These are phyloP conservation scores for Omphalotus olearius DNA, from an alignment of 1,284 basidiomycete genomes.

Conservation along the genomic window DNA sequence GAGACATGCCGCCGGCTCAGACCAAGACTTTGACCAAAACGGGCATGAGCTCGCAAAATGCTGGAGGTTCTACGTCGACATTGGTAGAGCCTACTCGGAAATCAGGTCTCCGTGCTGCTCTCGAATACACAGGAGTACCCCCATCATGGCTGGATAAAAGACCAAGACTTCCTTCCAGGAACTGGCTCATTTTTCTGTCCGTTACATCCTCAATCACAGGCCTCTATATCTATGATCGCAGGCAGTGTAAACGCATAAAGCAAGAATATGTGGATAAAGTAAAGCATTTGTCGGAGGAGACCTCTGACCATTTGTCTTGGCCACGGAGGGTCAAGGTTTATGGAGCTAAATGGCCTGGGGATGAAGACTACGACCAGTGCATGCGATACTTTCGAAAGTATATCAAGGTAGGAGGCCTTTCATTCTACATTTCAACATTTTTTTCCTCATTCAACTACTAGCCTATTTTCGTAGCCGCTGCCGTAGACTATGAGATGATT, in stretches of 20 bases:
- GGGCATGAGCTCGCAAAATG: too few relatives aligned
- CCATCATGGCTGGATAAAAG: constrained; percentile 69
- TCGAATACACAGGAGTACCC: constrained; percentile 67
- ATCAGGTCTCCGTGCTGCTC: constrained; percentile 49
- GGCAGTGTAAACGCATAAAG: constrained; percentile 73
- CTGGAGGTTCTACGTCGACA: too few relatives aligned
- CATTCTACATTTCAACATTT: not conserved
- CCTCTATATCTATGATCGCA: constrained; percentile 83
- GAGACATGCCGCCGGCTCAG: too few relatives aligned
- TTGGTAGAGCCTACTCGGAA: not conserved
- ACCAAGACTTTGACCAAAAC: too few relatives aligned
- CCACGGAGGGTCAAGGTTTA: constrained; percentile 86
- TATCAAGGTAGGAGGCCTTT: constrained; percentile 71
- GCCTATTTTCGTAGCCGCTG: constrained; percentile 93
- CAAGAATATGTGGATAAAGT: constrained; percentile 81
- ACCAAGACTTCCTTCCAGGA: constrained; percentile 82
- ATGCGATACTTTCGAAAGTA: constrained; percentile 92
- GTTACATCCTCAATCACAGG: constrained; percentile 69
- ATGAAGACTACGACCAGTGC: constrained; percentile 86
- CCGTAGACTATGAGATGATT: constrained; percentile 87
- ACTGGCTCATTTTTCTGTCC: constrained; percentile 90
- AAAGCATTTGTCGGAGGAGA: constrained; percentile 67
- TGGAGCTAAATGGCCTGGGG: constrained; percentile 88
- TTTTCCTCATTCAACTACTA: constrained; percentile 28
- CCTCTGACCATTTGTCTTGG: constrained; percentile 61